Percentiles rank a stretch among this genome's conserved stretches.
These are phyloP conservation scores for Eutrema salsugineum DNA, from an alignment of 441 rosid genomes.

Conservation along the genomic window DNA sequence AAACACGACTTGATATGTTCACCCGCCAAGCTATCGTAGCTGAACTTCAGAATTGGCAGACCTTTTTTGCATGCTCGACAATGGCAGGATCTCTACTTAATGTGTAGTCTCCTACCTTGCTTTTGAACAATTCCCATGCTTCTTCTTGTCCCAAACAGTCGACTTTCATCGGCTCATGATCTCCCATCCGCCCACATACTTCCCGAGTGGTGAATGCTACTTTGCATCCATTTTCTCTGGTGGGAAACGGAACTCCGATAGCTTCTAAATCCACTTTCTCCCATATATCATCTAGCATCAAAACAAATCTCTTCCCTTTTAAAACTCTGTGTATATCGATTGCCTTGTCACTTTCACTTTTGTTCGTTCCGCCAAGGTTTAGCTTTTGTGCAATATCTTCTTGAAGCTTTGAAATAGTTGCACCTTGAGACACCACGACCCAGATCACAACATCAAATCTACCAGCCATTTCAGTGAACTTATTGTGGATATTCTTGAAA, in stretches of 20 bases:
- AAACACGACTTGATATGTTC: too few species aligned
- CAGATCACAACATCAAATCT: too few species aligned
- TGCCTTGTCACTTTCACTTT: neutral
- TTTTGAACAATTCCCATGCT: neutral
- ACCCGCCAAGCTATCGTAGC: too few species aligned
- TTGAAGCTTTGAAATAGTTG: conserved; percentile 18
- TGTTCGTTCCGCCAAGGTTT: neutral
- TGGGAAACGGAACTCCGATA: neutral
- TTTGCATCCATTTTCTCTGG: neutral
- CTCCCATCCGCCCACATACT: neutral
- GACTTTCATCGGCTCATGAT: neutral
- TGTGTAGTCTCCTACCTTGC: neutral
- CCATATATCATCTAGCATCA: neutral
- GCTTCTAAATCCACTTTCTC: neutral
- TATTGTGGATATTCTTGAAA: too few species aligned
- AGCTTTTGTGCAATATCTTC: conserved; percentile 20
- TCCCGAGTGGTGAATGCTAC: neutral
- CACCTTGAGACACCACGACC: too few species aligned
- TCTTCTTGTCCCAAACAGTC: neutral
- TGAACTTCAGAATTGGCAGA: too few species aligned
- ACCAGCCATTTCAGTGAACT: too few species aligned
- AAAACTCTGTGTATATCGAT: neutral
- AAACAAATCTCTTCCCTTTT: neutral
- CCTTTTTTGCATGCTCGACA: neutral
- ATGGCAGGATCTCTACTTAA: neutral